phyloP scores from a whole-genome alignment of 345 rosid genomes.

The Salix purpurea region DNA sequence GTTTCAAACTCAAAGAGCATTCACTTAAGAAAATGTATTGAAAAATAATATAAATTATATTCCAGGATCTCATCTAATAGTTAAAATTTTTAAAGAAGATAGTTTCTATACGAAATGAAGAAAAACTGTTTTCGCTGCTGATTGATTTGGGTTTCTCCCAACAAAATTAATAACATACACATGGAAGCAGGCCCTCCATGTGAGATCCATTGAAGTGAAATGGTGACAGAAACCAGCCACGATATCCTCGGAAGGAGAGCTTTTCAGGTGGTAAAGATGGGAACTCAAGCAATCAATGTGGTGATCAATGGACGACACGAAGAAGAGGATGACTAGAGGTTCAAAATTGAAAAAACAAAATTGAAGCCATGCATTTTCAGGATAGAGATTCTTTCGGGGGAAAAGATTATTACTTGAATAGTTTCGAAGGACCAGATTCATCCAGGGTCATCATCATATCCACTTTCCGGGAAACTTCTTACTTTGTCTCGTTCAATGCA shows the following conservation, averaged over 20 bases:
- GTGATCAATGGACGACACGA: not conserved
- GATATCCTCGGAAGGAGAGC: too few species aligned
- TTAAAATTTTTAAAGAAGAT: too few species aligned
- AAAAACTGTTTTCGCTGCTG: too few species aligned
- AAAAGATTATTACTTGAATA: not conserved
- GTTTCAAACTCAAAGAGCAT: too few species aligned
- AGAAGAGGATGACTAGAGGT: not conserved
- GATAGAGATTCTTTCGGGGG: not conserved
- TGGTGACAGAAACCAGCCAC: too few species aligned
- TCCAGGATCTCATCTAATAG: fast-evolving
- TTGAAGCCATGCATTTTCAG: not conserved
- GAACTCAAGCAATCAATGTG: too few species aligned
- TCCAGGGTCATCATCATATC: not conserved
- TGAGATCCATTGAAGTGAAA: too few species aligned
- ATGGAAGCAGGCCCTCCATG: too few species aligned
- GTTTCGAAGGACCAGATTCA: not conserved
- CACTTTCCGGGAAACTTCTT: not conserved
- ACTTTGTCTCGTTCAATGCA: not conserved
- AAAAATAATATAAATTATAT: too few species aligned
- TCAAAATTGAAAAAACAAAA: not conserved
- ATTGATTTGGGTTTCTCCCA: too few species aligned
- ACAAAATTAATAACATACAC: too few species aligned
- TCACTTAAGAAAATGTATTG: fast-evolving
- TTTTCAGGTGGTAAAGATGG: too few species aligned
- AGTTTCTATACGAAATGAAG: fast-evolving